phyloP scores from a whole-genome alignment of 2,329 filamentous ascomycete species.

The Aspergillus floridensis region DNA sequence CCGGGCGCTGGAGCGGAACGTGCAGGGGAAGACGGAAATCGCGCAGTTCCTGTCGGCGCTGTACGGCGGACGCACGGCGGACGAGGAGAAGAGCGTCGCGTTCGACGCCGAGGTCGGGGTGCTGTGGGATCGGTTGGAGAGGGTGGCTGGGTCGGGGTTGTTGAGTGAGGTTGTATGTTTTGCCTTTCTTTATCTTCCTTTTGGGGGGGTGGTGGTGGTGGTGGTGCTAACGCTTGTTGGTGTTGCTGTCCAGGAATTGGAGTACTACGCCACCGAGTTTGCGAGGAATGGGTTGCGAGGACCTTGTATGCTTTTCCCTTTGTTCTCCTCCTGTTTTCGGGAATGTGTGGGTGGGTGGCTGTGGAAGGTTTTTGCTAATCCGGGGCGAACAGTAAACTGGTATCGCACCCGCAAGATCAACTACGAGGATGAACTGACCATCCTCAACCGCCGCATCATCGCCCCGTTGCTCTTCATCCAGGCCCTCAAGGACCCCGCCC shows the following conservation, averaged over 20 bases:
- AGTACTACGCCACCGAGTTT: constrained; percentile 74
- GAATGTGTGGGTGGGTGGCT: too few relatives aligned
- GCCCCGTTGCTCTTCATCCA: constrained; percentile 72
- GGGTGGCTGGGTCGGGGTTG: constrained; percentile 57
- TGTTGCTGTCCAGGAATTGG: constrained; percentile 54
- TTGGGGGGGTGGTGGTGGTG: background rate
- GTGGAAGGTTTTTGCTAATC: background rate
- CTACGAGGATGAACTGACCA: constrained; percentile 66
- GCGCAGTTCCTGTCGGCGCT: constrained; percentile 68
- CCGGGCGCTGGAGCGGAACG: constrained; percentile 60
- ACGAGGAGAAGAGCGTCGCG: constrained; percentile 42
- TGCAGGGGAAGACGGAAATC: constrained; percentile 61
- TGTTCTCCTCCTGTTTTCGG: too few relatives aligned
- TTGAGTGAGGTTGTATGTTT: constrained; percentile 57
- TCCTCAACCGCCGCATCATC: constrained; percentile 46
- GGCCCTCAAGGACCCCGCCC: constrained; percentile 67
- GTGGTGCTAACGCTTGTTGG: background rate
- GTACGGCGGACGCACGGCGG: constrained; percentile 64
- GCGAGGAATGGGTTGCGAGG: constrained; percentile 70
- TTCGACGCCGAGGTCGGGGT: constrained; percentile 64
- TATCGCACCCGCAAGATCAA: constrained; percentile 75
- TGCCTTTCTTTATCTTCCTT: background rate
- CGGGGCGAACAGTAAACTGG: constrained; percentile 63
- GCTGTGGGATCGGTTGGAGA: constrained; percentile 60
- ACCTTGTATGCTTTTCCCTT: constrained; percentile 51